These are phyloP conservation scores for Digitaria exilis DNA, from an alignment of 202 grass and related monocot genomes.

Conservation along the genomic window DNA sequence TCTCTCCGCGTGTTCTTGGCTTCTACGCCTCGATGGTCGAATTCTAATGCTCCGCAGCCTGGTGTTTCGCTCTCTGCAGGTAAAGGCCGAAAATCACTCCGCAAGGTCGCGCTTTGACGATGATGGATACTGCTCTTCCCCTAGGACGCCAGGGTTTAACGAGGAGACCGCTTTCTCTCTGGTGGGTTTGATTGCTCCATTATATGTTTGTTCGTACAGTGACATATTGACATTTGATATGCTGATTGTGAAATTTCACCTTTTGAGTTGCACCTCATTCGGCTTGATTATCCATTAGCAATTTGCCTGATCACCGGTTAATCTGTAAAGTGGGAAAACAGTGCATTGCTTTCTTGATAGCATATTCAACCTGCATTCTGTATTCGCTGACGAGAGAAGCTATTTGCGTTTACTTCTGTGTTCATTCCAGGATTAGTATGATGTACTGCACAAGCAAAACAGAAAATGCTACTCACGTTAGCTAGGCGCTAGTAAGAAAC, in stretches of 20 bases:
- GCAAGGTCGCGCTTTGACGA: conserved; percentile 57
- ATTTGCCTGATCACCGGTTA: too few species aligned
- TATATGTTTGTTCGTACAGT: background rate
- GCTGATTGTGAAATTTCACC: background rate
- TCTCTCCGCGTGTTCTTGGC: background rate
- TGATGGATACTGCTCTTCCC: conserved; percentile 54
- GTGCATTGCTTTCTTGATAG: background rate
- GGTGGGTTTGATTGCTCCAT: conserved; percentile 44
- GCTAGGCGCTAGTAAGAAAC: background rate
- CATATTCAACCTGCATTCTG: background rate
- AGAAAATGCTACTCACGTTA: background rate
- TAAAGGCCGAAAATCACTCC: conserved; percentile 76
- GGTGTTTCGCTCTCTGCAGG: conserved; percentile 42
- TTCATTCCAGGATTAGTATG: background rate
- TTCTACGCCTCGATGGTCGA: background rate
- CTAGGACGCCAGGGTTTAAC: conserved; percentile 64
- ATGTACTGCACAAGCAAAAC: background rate
- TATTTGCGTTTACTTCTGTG: background rate
- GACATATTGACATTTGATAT: background rate
- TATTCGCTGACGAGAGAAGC: background rate
- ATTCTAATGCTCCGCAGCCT: conserved; percentile 12
- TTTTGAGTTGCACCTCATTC: background rate
- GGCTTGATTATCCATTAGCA: background rate
- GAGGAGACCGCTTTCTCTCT: conserved; percentile 65
- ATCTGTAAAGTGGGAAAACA: background rate